These are phyloP conservation scores for Ogataea dorogensis DNA, from an alignment of 805 yeast genomes.

Conservation along the genomic window DNA sequence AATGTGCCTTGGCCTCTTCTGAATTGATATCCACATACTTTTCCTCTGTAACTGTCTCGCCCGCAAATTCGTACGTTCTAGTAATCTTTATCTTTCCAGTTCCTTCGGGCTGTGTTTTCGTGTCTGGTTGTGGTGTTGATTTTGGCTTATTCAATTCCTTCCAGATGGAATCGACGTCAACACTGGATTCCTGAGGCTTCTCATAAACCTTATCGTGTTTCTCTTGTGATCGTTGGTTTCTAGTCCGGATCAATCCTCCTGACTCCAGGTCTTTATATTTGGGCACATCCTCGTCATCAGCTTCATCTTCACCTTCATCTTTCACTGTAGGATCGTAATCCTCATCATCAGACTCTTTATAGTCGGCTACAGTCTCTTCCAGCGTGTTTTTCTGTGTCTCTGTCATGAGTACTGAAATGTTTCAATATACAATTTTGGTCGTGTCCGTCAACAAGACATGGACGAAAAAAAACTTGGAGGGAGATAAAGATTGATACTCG, in stretches of 20 bases:
- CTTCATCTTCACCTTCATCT: constrained; percentile 37
- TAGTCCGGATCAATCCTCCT: constrained; percentile 69
- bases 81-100: constrained; percentile 57
- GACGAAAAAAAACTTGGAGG: constrained; percentile 7
- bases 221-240: constrained; percentile 56
- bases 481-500: constrained; percentile 2
- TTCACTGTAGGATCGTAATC: constrained; percentile 47
- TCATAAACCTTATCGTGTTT: constrained; percentile 21
- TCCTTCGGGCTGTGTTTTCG: constrained; percentile 28
- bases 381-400: constrained; percentile 9
- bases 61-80: constrained; percentile 85
- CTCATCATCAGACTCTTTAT: constrained; percentile 56
- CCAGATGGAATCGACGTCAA: constrained; percentile 57
- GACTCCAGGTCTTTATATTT: constrained; percentile 54
- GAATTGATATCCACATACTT: constrained; percentile 74
- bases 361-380: constrained; percentile 40
- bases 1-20: constrained; percentile 84
- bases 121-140: constrained; percentile 1
- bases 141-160: constrained; percentile 42
- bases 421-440: constrained; percentile 3
- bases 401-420: constrained; percentile 1
- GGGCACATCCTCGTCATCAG: constrained; percentile 31
- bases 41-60: constrained; percentile 72
- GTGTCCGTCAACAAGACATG: constrained; percentile 5
- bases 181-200: constrained; percentile 25